A percentile compares a stretch with the other conserved stretches of the same genome.
These are phyloP conservation scores for Pisolithus thermaeus DNA, from an alignment of 1,284 basidiomycete species.

Conservation along the genomic window DNA sequence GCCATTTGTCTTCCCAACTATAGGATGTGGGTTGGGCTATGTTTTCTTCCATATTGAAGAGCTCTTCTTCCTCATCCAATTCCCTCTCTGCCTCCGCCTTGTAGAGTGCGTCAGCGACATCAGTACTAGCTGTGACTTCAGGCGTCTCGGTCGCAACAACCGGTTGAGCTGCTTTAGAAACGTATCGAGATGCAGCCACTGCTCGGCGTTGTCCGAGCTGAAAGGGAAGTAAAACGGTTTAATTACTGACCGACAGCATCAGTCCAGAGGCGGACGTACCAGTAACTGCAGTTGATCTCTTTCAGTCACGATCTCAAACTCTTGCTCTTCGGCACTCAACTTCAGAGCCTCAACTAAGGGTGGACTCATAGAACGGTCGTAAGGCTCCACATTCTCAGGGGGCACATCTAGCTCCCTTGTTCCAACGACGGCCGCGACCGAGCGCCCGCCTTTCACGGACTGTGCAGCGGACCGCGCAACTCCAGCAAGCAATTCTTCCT, in stretches of 20 bases:
- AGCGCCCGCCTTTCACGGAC: conserved; percentile 32
- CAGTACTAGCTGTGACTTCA: conserved; percentile 60
- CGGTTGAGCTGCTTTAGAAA: conserved; percentile 64
- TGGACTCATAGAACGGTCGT: conserved; percentile 82
- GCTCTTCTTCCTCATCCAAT: conserved; percentile 91
- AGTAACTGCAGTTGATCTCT: conserved; percentile 60
- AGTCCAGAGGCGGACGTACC: conserved; percentile 40
- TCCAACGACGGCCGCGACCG: conserved; percentile 28
- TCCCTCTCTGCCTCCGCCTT: conserved; percentile 87
- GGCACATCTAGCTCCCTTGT: conserved; percentile 38
- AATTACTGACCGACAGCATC: neutral
- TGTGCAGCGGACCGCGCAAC: conserved; percentile 54
- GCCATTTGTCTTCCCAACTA: conserved; percentile 98
- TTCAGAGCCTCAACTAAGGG: conserved; percentile 62
- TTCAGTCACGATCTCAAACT: conserved; percentile 70
- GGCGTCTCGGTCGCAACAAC: conserved; percentile 38
- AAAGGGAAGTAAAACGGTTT: conserved; percentile 2
- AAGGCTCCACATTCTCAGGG: conserved; percentile 65
- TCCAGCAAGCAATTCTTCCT: conserved; percentile 85
- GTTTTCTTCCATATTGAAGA: conserved; percentile 88
- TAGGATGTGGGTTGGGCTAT: conserved; percentile 80
- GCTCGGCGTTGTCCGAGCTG: conserved; percentile 73
- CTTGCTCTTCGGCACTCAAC: conserved; percentile 70
- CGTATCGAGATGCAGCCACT: conserved; percentile 79
- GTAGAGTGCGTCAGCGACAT: conserved; percentile 81